Percentiles rank a stretch among this genome's conserved stretches.
Evolutionary conservation across 2,329 filamentous ascomycete genomes (phyloP).

Genomic region (Hymenoscyphus infarciens): DNA sequence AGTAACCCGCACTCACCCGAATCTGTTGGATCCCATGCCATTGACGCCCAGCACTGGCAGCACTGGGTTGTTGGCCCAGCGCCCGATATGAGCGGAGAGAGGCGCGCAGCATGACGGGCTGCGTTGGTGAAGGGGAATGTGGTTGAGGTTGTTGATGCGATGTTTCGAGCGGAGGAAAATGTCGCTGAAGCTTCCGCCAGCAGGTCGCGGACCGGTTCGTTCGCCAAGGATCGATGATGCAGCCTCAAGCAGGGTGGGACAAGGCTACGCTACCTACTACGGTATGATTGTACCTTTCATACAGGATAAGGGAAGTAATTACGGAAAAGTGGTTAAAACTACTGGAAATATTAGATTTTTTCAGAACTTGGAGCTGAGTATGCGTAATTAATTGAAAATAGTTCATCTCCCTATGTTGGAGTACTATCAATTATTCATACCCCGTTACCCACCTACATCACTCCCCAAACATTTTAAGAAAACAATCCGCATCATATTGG

Average conservation of each 20-base stretch:
- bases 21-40: conserved; percentile 48
- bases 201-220: neutral
- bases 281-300: neutral
- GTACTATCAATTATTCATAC: neutral
- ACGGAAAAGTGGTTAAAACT: too few species aligned
- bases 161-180: conserved; percentile 10
- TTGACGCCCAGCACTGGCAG: conserved; percentile 54
- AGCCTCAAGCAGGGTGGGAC: conserved; percentile 1
- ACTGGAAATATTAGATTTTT: too few species aligned
- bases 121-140: conserved; percentile 39
- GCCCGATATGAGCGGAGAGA: conserved; percentile 63
- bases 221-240: conserved; percentile 14
- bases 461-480: neutral
- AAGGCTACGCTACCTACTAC: too few species aligned
- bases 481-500: neutral
- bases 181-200: conserved; percentile 3
- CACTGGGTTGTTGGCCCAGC: conserved; percentile 52
- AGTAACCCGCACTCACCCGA: conserved; percentile 34
- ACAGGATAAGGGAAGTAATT: too few species aligned
- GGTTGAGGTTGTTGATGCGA: conserved; percentile 18
- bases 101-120: conserved; percentile 65
- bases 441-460: neutral
- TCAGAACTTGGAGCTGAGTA: too few species aligned
- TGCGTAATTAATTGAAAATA: too few species aligned
- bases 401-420: too few species aligned